Base-by-base conservation (phyloP, 2,329 filamentous ascomycete genomes). In the Monilinia fructicola region DNA sequence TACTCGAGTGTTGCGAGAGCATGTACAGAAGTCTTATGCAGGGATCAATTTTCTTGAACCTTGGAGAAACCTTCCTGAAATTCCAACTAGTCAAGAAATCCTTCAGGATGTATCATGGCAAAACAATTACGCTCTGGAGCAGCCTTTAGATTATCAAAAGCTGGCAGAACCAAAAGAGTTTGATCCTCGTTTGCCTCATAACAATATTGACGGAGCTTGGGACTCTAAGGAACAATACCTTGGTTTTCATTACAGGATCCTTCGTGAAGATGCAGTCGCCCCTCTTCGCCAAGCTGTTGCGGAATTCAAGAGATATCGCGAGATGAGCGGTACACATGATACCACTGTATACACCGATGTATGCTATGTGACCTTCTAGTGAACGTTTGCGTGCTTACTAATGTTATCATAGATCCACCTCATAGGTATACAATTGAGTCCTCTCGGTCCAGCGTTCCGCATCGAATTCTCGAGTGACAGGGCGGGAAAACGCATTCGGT, bases 201-300 rank as follows among this genome's bases (percentile, higher is more conserved):
- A 92, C 71, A 79, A 79, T 9, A 79, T 87, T 26, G 69, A 83
- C 0, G 80, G 81, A 0, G 79, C 87, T 0, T 94, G 88, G 81
- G 69, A 77, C 0, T 85, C 81, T 5, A 88, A 85, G 55, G 81
- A 86, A 1, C 80, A 82, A 0, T 97, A 96, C 67, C 80, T 97
- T 0, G 80, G 85, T 42, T 84, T 86, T 0, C 91, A 96, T 60
- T 96, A 95, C 74, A 81, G 86, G 3, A 83, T 97, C 1, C 81
- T 92, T 10, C 84, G 93, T 3, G 90, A 92, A 73, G 92, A 97
- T 74, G 85, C 87, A 0, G 80, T 91, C 3, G 84, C 89, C 16
- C 84, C 88, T 0, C 80, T 97, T 0, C 84, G 92, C 9, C 83
- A 86, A 69, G 87, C 90, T 0, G 83, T 96, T 0, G 78, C 79